Percentiles rank a stretch among this genome's conserved stretches.
Conservation (phyloP, 2,329 filamentous ascomycete genomes). For the Clonostachys byssicola region DNA sequence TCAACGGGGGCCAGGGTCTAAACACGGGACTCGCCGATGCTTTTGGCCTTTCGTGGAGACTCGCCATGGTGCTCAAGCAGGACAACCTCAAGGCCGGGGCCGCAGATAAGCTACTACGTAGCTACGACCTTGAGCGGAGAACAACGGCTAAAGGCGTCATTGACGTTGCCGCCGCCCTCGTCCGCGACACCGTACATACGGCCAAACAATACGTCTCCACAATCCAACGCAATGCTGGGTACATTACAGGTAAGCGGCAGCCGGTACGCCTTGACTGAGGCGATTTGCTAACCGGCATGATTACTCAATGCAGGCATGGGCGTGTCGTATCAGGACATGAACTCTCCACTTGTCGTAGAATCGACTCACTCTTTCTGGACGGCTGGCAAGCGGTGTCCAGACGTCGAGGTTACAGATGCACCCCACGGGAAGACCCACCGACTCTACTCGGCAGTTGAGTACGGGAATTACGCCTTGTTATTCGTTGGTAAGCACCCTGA, state of each 20-base stretch:
- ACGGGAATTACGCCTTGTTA: conserved; percentile 24
- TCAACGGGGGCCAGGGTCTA: conserved; percentile 24
- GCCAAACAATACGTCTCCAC: conserved; percentile 40
- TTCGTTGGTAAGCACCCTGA: conserved; percentile 7
- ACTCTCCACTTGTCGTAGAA: conserved; percentile 24
- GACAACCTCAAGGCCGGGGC: conserved; percentile 11
- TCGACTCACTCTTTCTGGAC: conserved; percentile 27
- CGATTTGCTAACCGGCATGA: too few relatives aligned
- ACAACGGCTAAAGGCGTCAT: conserved; percentile 38
- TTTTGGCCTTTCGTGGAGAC: conserved; percentile 36
- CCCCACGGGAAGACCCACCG: conserved; percentile 9
- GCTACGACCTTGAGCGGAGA: conserved; percentile 38
- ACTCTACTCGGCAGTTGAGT: conserved; percentile 22
- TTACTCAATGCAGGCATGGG: conserved; percentile 25
- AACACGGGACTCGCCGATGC: conserved; percentile 30
- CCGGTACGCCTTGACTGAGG: neutral
- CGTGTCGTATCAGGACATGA: conserved; percentile 27
- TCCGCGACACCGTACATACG: conserved; percentile 35
- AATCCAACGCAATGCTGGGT: conserved; percentile 41
- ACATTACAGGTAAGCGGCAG: conserved; percentile 33
- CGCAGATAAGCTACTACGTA: conserved; percentile 23
- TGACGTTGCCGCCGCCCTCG: conserved; percentile 38
- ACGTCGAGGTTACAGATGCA: conserved; percentile 17
- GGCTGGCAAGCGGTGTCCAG: conserved; percentile 29
- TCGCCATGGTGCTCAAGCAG: conserved; percentile 19